phyloP scores from a whole-genome alignment of 192 early-diverging fungal genomes.

The Gigaspora rosea region DNA sequence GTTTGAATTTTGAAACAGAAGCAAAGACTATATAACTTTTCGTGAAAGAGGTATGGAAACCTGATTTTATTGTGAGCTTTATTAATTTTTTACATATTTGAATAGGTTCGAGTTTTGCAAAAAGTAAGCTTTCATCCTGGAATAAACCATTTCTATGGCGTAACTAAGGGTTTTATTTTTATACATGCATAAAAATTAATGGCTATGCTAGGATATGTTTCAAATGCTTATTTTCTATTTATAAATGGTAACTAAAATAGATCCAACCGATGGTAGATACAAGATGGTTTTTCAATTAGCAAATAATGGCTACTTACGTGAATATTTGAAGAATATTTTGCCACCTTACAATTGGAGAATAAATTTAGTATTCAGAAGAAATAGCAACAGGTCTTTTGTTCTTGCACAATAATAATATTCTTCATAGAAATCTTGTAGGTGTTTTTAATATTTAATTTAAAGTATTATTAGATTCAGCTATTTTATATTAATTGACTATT shows the following conservation, averaged over 20 bases:
- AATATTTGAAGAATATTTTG: slow-evolving; percentile 39
- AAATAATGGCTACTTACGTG: slow-evolving; percentile 35
- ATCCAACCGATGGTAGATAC: too few species aligned
- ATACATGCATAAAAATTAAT: too few species aligned
- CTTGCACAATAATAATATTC: slow-evolving; percentile 35
- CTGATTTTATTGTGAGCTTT: too few species aligned
- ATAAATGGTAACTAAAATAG: background rate
- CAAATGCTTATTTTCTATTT: too few species aligned
- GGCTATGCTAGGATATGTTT: background rate
- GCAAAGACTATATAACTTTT: background rate
- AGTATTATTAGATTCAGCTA: background rate
- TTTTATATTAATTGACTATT: background rate
- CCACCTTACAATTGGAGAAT: slow-evolving; percentile 38
- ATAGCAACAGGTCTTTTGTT: slow-evolving; percentile 29
- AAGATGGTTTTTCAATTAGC: too few species aligned
- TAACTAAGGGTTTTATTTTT: too few species aligned
- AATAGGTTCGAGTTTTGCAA: too few species aligned
- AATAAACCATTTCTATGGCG: too few species aligned
- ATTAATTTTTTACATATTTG: too few species aligned
- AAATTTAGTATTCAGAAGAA: slow-evolving; percentile 38
- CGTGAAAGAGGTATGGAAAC: background rate
- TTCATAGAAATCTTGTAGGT: slow-evolving; percentile 38
- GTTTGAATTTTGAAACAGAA: background rate
- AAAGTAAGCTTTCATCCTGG: too few species aligned
- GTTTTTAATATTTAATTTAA: background rate